Conservation (phyloP, 2,329 filamentous ascomycete genomes). For the Aspergillus fumigatiaffinis region DNA sequence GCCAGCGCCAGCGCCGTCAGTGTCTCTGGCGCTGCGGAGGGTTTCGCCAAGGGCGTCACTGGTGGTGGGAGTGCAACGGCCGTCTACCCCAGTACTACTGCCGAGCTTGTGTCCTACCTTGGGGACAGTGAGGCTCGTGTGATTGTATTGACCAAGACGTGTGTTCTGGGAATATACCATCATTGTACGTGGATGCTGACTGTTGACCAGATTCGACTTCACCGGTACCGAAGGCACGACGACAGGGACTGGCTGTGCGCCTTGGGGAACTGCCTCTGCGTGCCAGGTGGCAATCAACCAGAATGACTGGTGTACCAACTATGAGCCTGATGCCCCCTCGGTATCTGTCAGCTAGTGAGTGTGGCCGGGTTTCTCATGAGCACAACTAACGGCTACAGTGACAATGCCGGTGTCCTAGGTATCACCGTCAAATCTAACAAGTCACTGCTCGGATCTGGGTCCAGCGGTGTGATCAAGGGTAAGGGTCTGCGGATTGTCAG, state of each 20-base stretch:
- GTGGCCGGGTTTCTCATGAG: background rate
- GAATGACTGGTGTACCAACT: slow-evolving; percentile 57
- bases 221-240: slow-evolving; percentile 33
- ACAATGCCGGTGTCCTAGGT: slow-evolving; percentile 50
- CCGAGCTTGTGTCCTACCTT: slow-evolving; percentile 58
- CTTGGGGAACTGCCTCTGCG: slow-evolving; percentile 50
- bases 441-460: slow-evolving; percentile 52
- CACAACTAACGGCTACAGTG: slow-evolving; percentile 17
- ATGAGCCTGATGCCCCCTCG: slow-evolving; percentile 51
- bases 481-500: slow-evolving; percentile 52
- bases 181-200: background rate
- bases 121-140: slow-evolving; percentile 51
- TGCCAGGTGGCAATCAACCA: slow-evolving; percentile 61
- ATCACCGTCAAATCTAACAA: slow-evolving; percentile 57
- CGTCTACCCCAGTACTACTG: slow-evolving; percentile 52
- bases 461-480: slow-evolving; percentile 53
- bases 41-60: slow-evolving; percentile 54
- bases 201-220: slow-evolving; percentile 14
- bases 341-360: slow-evolving; percentile 37
- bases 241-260: slow-evolving; percentile 54
- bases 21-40: slow-evolving; percentile 38
- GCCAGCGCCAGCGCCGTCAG: slow-evolving; percentile 11
- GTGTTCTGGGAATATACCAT: background rate
- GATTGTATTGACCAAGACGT: slow-evolving; percentile 45
- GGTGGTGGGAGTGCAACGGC: slow-evolving; percentile 55